Base-by-base conservation (phyloP, 164 flowering plant species). In the Sedum album region DNA sequence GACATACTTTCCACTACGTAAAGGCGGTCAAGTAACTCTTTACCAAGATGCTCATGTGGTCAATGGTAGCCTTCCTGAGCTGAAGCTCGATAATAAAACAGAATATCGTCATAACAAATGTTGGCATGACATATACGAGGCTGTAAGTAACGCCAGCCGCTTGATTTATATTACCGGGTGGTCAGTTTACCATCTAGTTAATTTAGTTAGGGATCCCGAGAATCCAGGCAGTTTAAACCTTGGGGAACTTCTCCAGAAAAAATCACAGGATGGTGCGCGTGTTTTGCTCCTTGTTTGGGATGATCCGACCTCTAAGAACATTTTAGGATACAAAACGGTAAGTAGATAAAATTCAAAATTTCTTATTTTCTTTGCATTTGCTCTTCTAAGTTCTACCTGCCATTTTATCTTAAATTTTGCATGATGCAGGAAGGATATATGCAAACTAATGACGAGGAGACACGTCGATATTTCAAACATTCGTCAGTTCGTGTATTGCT, bases 21-120 rank as follows among this genome's bases (percentile, higher is more conserved):
- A 30, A 68, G n/a, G n/a, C n/a, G n/a, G n/a, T n/a, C n/a, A n/a
- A n/a, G n/a, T n/a, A n/a, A n/a, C n/a, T n/a, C n/a, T 80, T 1
- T 82, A 82, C 71, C 85, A 82, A 72, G 83, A 82, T 75, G 85
- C 83, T n/a, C 79, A 82, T 75, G 79, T 72, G 60, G 67, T 71
- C 46, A 70, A 70, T n/a, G 77, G 79, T 6, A 67, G 48, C 31
- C 77, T 80, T 73, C 82, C 85, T 0, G 67, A 53, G 55, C 20
- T 78, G 65, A 68, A 61, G 73, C 76, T 82, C 67, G 80, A 72
- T 31, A 61, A 64, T 26, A 64, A 61, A 62, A 55, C 66, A 28
- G 68, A 63, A 30, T 80, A 73, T 41, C 65, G 73, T 42, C 85
- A 80, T 64, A 55, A 66, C 30, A 68, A 36, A 25, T 82, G 85